phyloP scores from a whole-genome alignment of 2,329 filamentous ascomycete species.

The Fusarium succisae region DNA sequence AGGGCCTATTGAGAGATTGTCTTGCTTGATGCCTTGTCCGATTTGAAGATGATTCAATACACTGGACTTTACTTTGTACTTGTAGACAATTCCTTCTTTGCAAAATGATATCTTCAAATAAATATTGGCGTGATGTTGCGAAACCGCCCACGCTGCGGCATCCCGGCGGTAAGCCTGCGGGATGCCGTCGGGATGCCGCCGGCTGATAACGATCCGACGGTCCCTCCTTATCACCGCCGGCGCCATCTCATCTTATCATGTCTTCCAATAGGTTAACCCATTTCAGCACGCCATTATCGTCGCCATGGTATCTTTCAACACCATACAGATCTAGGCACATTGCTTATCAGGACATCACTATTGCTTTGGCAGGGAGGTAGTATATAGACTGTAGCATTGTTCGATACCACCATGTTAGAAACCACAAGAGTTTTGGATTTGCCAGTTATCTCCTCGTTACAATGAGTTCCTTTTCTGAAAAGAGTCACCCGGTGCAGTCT shows the following conservation, averaged over 20 bases:
- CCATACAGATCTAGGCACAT: background rate
- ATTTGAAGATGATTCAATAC: fast-evolving
- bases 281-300: slow-evolving; percentile 41
- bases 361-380: background rate
- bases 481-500: background rate
- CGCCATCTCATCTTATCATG: background rate
- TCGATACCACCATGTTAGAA: background rate
- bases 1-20: background rate
- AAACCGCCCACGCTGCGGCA: background rate
- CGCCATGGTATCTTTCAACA: slow-evolving; percentile 38
- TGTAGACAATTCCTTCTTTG: background rate
- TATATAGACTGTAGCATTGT: background rate
- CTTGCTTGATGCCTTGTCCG: background rate
- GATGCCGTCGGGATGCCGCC: slow-evolving; percentile 26
- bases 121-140: background rate
- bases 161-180: slow-evolving; percentile 16
- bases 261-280: slow-evolving; percentile 17
- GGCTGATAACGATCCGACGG: slow-evolving; percentile 22
- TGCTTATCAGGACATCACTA: background rate
- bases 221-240: background rate
- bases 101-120: background rate
- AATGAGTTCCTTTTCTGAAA: slow-evolving; percentile 29
- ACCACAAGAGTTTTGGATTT: background rate
- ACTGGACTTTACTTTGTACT: background rate
- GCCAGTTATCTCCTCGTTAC: background rate